Evolutionary conservation across 305 asterid species (phyloP), one percentile per base, ranked within the genome.

Genomic region (Fraxinus sp.): DNA sequence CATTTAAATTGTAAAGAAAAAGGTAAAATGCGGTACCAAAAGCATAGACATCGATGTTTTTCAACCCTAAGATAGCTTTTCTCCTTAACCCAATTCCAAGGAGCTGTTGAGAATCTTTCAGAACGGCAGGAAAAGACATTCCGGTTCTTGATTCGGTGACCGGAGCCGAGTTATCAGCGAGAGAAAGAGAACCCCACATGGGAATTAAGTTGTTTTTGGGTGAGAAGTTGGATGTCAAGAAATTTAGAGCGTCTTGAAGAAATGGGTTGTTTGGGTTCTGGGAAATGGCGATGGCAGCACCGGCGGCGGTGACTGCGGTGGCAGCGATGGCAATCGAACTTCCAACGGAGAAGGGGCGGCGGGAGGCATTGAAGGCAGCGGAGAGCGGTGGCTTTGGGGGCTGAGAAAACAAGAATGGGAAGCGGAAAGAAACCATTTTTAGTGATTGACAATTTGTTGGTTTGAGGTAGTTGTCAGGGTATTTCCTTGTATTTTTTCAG

Each of bases 11-110:
- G 13, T 32, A 13, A 35, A 55, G 49, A 18, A 7, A 1, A 70
- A 78, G 74, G 35, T n/a, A 11, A 49, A 84, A 90, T 71, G 78
- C 13, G 32, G 84, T 91, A 94, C 99, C 99, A 83, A 89, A 95
- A 85, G 98, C 97, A 77, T 95, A 95, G 79, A 94, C 97, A 78
- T 94, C 97, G 35, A 95, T 90, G 88, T 95, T 93, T 78, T 95
- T 94, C 91, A 95, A 86, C 78, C 99, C 98, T 77, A 95, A 85
- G 39, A 94, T 52, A 7, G 95, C 90, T 85, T 92, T 94, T 78
- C 87, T 85, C 86, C 97, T 86, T 64, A 93, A 70, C 59, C 99
- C 99, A 81, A 92, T 84, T 71, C 99, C 99, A 35, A 95, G 98
- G 55, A 95, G 98, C 74, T 89, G 88, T 83, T 93, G 98, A 26